Evolutionary conservation across 768 basidiomycete species (phyloP).

Genomic region (Rhizopogon vinicolor): DNA sequence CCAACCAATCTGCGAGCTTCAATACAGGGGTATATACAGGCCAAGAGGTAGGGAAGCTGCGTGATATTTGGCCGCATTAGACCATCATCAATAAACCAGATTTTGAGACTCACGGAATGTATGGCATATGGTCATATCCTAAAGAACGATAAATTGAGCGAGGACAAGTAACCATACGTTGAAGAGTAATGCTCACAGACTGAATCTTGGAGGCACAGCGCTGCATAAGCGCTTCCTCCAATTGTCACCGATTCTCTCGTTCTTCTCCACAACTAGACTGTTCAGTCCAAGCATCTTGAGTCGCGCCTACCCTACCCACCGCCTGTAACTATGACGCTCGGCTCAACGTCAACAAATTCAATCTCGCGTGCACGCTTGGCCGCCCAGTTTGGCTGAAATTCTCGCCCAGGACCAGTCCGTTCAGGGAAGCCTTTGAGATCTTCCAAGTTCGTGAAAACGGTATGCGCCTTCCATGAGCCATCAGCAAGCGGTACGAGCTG

Average conservation of each 20-base stretch:
- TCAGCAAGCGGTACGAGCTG: constrained; percentile 40
- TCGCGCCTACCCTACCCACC: constrained; percentile 55
- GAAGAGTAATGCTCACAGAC: constrained; percentile 28
- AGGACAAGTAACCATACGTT: not conserved
- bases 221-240: constrained; percentile 46
- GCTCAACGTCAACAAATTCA: constrained; percentile 35
- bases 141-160: not conserved
- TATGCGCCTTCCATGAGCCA: constrained; percentile 43
- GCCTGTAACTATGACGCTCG: constrained; percentile 47
- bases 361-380: constrained; percentile 20
- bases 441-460: constrained; percentile 48
- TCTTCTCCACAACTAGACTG: constrained; percentile 19
- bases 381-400: constrained; percentile 32
- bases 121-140: constrained; percentile 47
- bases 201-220: constrained; percentile 29
- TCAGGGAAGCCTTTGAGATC: constrained; percentile 43
- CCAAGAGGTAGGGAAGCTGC: constrained; percentile 56
- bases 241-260: constrained; percentile 25
- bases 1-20: constrained; percentile 64
- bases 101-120: constrained; percentile 44
- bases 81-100: not conserved
- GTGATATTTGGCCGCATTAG: not conserved
- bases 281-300: constrained; percentile 27
- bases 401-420: constrained; percentile 38
- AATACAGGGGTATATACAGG: constrained; percentile 51